Conservation (phyloP, 768 basidiomycete genomes). For the Pleurotus sapidus region DNA sequence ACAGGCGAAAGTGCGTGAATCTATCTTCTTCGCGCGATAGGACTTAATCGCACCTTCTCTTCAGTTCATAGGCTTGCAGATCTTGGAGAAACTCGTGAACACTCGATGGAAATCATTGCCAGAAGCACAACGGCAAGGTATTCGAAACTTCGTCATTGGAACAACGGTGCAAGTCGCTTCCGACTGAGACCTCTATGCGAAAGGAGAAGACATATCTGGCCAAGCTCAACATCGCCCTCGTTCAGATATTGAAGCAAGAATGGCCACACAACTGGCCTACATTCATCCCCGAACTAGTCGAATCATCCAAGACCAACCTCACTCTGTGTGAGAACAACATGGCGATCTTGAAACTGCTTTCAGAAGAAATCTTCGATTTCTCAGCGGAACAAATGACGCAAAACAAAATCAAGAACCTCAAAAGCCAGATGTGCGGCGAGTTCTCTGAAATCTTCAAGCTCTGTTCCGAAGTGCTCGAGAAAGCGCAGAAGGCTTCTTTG, state of each 20-base stretch:
- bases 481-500: slow-evolving; percentile 92
- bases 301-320: slow-evolving; percentile 95
- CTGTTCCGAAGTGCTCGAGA: slow-evolving; percentile 94
- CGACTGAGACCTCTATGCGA: slow-evolving; percentile 82
- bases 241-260: slow-evolving; percentile 98
- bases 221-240: slow-evolving; percentile 94
- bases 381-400: slow-evolving; percentile 99
- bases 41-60: slow-evolving; percentile 1
- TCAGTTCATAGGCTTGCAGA: slow-evolving; percentile 95
- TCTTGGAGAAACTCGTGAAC: slow-evolving; percentile 91
- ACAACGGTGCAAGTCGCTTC: slow-evolving; percentile 91
- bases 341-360: slow-evolving; percentile 95
- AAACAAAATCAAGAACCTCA: slow-evolving; percentile 94
- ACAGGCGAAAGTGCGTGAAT: slow-evolving; percentile 70
- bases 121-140: slow-evolving; percentile 93
- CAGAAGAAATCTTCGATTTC: slow-evolving; percentile 98
- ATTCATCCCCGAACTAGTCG: slow-evolving; percentile 95
- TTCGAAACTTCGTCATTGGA: slow-evolving; percentile 94
- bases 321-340: slow-evolving; percentile 99
- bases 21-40: background rate
- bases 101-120: slow-evolving; percentile 97
- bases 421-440: slow-evolving; percentile 97
- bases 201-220: slow-evolving; percentile 94
- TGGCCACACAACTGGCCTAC: slow-evolving; percentile 99
- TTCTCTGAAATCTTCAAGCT: slow-evolving; percentile 98